Evolutionary conservation across 192 early-diverging fungal species (phyloP).

Genomic region (Phlyctochytrium bullatum): DNA sequence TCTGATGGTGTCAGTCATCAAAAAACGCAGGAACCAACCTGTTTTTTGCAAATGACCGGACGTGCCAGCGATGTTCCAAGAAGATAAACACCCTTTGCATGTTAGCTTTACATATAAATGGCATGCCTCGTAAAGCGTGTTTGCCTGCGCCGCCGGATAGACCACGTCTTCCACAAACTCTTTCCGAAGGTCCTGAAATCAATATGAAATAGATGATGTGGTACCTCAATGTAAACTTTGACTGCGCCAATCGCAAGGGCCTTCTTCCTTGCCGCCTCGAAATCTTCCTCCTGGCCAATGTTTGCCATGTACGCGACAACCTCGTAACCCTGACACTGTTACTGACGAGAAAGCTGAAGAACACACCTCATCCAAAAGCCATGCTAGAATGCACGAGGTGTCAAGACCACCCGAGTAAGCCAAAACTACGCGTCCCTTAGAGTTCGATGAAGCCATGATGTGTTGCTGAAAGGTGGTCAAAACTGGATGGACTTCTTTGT

Average conservation of each 20-base stretch:
- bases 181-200: slow-evolving; percentile 76
- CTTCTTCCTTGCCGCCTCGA: slow-evolving; percentile 89
- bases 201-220: background rate
- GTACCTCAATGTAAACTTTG: slow-evolving; percentile 92
- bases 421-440: slow-evolving; percentile 75
- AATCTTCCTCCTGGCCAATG: slow-evolving; percentile 99
- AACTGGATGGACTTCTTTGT: too few relatives aligned
- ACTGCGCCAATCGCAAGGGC: slow-evolving; percentile 89
- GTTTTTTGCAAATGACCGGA: slow-evolving; percentile 86
- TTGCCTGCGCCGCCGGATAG: slow-evolving; percentile 90
- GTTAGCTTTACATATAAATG: too few relatives aligned
- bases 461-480: too few relatives aligned
- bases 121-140: slow-evolving; percentile 83
- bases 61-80: slow-evolving; percentile 97
- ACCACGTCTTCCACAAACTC: slow-evolving; percentile 93
- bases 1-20: slow-evolving; percentile 51
- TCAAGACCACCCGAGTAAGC: slow-evolving; percentile 98
- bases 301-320: slow-evolving; percentile 97
- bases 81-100: slow-evolving; percentile 76
- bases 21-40: slow-evolving; percentile 12
- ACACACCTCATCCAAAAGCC: slow-evolving; percentile 86
- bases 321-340: slow-evolving; percentile 75
- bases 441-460: background rate
- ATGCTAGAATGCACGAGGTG: slow-evolving; percentile 98
- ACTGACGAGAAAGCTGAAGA: background rate